phyloP scores from a whole-genome alignment of 2,329 filamentous ascomycete species.

The Cercospora sp. region DNA sequence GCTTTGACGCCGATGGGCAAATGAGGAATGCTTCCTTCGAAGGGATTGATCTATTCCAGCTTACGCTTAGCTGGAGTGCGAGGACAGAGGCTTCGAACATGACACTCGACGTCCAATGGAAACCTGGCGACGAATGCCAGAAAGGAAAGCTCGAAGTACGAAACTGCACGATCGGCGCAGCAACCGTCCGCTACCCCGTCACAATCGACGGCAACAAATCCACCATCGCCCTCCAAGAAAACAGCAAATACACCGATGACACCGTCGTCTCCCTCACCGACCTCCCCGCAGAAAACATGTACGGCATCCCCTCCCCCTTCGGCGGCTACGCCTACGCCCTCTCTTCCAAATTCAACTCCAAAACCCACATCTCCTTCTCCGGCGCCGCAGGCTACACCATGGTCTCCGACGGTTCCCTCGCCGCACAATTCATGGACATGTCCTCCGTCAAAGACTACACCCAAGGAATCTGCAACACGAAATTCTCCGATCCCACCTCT shows the following conservation, averaged over 20 bases:
- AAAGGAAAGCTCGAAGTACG: conserved; percentile 16
- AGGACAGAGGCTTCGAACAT: conserved; percentile 13
- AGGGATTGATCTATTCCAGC: conserved; percentile 17
- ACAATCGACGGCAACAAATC: conserved; percentile 22
- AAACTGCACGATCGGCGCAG: conserved; percentile 22
- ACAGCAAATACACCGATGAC: conserved; percentile 4
- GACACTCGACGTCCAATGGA: conserved; percentile 20
- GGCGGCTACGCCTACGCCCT: conserved; percentile 22
- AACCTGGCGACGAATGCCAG: conserved; percentile 16
- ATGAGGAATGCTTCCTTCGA: conserved; percentile 15
- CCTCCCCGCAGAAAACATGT: conserved; percentile 16
- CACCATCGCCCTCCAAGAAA: conserved; percentile 16
- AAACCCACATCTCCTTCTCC: conserved; percentile 15
- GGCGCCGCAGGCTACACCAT: conserved; percentile 22
- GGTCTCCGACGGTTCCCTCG: conserved; percentile 9
- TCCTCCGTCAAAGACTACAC: conserved; percentile 13
- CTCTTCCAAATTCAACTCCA: conserved; percentile 18
- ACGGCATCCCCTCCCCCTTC: conserved; percentile 16
- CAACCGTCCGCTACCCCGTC: conserved; percentile 20
- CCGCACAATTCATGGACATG: conserved; percentile 20
- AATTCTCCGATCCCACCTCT: conserved; percentile 18
- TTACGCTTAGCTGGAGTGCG: conserved; percentile 16
- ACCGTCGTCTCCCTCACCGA: conserved; percentile 9
- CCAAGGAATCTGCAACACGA: conserved; percentile 15
- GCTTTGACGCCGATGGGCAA: conserved; percentile 2